Evolutionary conservation across 352 stramenopile genomes (phyloP).

Genomic region (Blastocystis sp.): DNA sequence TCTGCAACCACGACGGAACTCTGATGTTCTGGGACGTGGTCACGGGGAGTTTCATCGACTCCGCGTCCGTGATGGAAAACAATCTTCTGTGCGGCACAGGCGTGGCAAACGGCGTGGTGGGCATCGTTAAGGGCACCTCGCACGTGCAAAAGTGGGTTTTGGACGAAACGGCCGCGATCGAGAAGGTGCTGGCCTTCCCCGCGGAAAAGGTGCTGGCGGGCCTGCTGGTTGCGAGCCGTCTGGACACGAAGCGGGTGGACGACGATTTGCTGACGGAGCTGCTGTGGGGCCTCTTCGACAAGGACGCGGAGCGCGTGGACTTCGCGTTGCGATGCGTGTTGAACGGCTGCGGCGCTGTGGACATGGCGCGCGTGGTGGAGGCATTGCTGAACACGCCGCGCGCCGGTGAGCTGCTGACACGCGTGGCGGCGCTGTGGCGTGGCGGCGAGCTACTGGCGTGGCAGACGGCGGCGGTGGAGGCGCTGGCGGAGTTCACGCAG

Average conservation of each 20-base stretch:
- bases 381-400: no score
- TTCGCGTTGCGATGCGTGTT: no score
- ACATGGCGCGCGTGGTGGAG: no score
- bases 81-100: background rate
- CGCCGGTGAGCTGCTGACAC: no score
- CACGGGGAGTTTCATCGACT: background rate
- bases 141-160: background rate
- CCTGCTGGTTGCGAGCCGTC: background rate
- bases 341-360: no score
- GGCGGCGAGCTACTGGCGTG: no score
- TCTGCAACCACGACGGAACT: background rate
- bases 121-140: background rate
- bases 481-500: no score
- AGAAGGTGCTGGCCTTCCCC: background rate
- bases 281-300: background rate
- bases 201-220: background rate
- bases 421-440: no score
- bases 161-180: background rate
- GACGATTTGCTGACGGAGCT: background rate
- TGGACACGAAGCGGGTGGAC: background rate
- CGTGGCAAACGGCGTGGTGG: background rate
- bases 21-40: background rate
- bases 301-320: no score
- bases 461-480: no score
- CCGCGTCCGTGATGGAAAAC: background rate